phyloP scores from a whole-genome alignment of 441 rosid species.

The Eugenia klotzschiana region DNA sequence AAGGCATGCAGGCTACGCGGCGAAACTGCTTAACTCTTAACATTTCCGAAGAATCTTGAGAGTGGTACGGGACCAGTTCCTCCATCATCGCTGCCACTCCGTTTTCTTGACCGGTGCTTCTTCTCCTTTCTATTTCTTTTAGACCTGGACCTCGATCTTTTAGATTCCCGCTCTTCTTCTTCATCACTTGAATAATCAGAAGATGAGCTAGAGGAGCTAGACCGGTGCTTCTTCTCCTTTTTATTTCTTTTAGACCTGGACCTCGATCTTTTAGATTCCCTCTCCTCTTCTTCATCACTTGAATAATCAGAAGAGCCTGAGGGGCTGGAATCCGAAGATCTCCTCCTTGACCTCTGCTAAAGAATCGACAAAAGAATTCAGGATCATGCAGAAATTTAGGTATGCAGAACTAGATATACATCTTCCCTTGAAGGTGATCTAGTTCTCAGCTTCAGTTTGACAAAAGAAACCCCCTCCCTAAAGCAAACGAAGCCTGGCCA shows the following conservation, averaged over 20 bases:
- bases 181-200: constrained; percentile 69
- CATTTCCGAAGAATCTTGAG: constrained; percentile 70
- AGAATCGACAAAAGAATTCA: background rate
- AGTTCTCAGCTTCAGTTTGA: background rate
- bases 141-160: constrained; percentile 69
- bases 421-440: background rate
- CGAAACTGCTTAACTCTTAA: constrained; percentile 19
- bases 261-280: constrained; percentile 57
- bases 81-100: constrained; percentile 26
- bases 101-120: constrained; percentile 60
- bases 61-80: constrained; percentile 74
- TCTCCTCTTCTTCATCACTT: constrained; percentile 54
- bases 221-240: constrained; percentile 62
- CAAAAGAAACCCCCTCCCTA: background rate
- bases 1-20: background rate
- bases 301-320: constrained; percentile 59
- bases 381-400: background rate
- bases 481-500: background rate
- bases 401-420: background rate
- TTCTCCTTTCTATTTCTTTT: constrained; percentile 52
- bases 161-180: constrained; percentile 48
- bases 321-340: constrained; percentile 51
- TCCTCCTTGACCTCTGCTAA: constrained; percentile 58
- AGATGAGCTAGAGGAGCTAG: constrained; percentile 50
- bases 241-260: constrained; percentile 55